Evolutionary conservation across 1,284 basidiomycete species (phyloP).

Genomic region (Mycena sp.): DNA sequence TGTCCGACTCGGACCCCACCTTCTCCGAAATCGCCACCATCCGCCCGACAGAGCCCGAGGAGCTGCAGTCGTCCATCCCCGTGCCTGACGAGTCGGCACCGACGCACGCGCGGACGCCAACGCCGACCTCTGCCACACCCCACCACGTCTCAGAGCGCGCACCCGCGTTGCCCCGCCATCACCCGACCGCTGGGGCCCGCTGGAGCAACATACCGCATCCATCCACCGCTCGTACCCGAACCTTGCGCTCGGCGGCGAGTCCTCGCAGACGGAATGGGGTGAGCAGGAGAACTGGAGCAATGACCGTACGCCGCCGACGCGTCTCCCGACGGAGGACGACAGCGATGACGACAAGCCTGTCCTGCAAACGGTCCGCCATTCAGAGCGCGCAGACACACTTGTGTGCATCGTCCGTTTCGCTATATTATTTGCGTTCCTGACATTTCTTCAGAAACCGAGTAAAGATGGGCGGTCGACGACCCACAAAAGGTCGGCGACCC

Average conservation of each 20-base stretch:
- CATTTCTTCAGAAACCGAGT: constrained; percentile 40
- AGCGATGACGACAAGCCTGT: constrained; percentile 81
- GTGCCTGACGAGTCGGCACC: constrained; percentile 2
- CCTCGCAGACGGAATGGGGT: constrained; percentile 28
- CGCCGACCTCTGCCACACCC: constrained; percentile 31
- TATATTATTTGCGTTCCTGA: too few relatives aligned
- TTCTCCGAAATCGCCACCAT: constrained; percentile 55
- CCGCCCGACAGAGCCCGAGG: constrained; percentile 49
- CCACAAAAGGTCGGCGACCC: constrained; percentile 95
- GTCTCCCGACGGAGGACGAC: constrained; percentile 56
- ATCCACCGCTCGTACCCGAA: constrained; percentile 63
- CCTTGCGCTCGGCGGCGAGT: constrained; percentile 71
- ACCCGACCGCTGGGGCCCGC: constrained; percentile 56
- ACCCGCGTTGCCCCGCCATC: constrained; percentile 22
- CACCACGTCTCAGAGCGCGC: constrained; percentile 26
- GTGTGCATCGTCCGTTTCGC: too few relatives aligned
- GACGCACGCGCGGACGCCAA: constrained; percentile 27
- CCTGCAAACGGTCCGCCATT: constrained; percentile 55
- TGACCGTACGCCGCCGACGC: constrained; percentile 39
- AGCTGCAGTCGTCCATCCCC: too few relatives aligned
- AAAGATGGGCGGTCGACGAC: constrained; percentile 80
- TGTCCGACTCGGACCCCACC: constrained; percentile 34
- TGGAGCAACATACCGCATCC: constrained; percentile 54
- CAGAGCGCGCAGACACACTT: constrained; percentile 13
- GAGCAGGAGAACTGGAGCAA: constrained; percentile 53